Evolutionary conservation across 139 green algal genomes (phyloP), one percentile per base, ranked within the genome.

Genomic region (Chlorella ohadii): DNA sequence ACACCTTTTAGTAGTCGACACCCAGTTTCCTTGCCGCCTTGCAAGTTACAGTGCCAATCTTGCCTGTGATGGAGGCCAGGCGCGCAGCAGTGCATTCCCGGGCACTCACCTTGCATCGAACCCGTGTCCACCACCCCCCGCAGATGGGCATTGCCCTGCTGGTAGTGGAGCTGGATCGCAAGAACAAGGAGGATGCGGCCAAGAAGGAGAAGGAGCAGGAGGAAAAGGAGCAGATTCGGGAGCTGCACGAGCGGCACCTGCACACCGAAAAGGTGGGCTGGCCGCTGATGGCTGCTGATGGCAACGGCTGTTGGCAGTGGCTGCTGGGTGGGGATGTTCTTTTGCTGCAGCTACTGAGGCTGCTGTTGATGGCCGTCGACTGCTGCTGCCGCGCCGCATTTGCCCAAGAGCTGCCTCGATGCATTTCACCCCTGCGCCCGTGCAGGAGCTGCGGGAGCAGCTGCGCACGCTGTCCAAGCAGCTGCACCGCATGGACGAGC

Each of bases 81-180:
- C n/a, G n/a, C n/a, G n/a, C n/a, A n/a, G n/a, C n/a, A n/a, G n/a
- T n/a, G n/a, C n/a, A n/a, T n/a, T n/a, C n/a, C n/a, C n/a, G n/a
- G n/a, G n/a, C n/a, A n/a, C n/a, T n/a, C n/a, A n/a, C n/a, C n/a
- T n/a, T n/a, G 7, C 44, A 51, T 51, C 44, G 9, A 6, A 51
- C 6, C 44, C 44, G 7, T 16, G 7, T 13, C 16, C 7, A 28
- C 33, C 57, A 20, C 72, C 12, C 17, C 27, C 16, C 72, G 68
- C 79, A 89, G 85, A 66, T 79, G 57, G 86, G 79, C 11, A 59
- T 89, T 20, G 73, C 34, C 20, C 33, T 89, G 25, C 7, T 89
- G 4, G 31, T 82, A 15, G 31, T 89, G 33, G 86, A 89, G 63
- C 59, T 87, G 27, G 19, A 89, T 13, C 72, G 86, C 11, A 87